Conservation (phyloP, 2,329 filamentous ascomycete species). For the Nothomitra cinnamomea region DNA sequence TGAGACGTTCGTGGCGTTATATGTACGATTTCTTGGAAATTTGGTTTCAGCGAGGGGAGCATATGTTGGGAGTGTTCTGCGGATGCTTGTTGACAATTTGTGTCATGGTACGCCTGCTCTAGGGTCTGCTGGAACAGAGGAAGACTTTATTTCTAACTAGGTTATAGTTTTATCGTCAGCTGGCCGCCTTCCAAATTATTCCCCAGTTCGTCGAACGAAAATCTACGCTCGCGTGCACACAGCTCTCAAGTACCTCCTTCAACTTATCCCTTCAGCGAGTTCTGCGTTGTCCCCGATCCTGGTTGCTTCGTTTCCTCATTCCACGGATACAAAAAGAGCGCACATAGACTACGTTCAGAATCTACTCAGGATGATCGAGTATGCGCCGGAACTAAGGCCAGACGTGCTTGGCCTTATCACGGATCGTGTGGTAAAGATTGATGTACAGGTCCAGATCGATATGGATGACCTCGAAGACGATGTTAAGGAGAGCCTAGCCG, state of each 20-base stretch:
- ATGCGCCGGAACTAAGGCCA: conserved; percentile 59
- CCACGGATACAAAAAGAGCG: conserved; percentile 57
- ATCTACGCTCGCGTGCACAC: conserved; percentile 62
- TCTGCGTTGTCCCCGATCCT: conserved; percentile 52
- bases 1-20: conserved; percentile 38
- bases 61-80: conserved; percentile 56
- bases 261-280: conserved; percentile 65
- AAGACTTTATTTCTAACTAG: background rate
- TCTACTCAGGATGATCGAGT: conserved; percentile 57
- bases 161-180: conserved; percentile 33
- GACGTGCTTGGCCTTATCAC: conserved; percentile 73
- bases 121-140: conserved; percentile 23
- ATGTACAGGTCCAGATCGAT: conserved; percentile 88
- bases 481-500: conserved; percentile 40
- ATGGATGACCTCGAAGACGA: conserved; percentile 87
- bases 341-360: conserved; percentile 84
- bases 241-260: conserved; percentile 57
- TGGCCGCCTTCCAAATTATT: conserved; percentile 35
- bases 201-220: conserved; percentile 40
- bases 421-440: conserved; percentile 78
- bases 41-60: conserved; percentile 70
- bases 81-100: conserved; percentile 70
- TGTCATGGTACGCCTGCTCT: conserved; percentile 29
- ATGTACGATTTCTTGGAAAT: conserved; percentile 37
- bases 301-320: conserved; percentile 53